Evolutionary conservation across 2,329 filamentous ascomycete species (phyloP).

Genomic region (Sporothrix euskadiensis): DNA sequence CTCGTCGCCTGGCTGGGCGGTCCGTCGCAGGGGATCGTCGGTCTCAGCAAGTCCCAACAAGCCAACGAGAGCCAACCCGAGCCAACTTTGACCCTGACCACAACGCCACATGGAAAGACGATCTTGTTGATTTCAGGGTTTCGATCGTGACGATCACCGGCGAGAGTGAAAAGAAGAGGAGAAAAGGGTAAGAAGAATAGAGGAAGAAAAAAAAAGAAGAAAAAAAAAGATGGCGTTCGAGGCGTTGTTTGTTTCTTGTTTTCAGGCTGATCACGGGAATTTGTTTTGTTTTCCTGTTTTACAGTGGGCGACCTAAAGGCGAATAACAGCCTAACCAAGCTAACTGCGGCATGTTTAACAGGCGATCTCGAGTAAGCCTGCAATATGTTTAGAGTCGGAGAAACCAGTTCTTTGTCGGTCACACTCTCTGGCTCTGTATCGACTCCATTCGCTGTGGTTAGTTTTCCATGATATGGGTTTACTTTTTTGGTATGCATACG

Average conservation of each 20-base stretch:
- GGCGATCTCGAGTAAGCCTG: constrained; percentile 9
- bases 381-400: not conserved
- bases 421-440: not conserved
- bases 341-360: not conserved
- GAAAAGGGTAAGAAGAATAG: not conserved
- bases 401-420: not conserved
- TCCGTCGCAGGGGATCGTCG: not conserved
- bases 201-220: too few species aligned
- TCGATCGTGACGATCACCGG: too few species aligned
- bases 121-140: too few species aligned
- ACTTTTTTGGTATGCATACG: not conserved
- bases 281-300: not conserved
- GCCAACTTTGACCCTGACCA: too few species aligned
- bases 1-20: not conserved
- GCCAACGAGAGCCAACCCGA: too few species aligned
- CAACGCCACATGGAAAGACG: too few species aligned
- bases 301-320: not conserved
- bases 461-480: not conserved
- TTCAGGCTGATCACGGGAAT: constrained; percentile 7
- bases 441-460: not conserved
- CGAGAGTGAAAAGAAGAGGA: too few species aligned
- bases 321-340: not conserved
- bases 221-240: not conserved
- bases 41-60: too few species aligned
- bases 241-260: not conserved